These are phyloP conservation scores for Parachaetomium inaequale DNA, from an alignment of 495 filamentous ascomycete genomes.

Conservation along the genomic window DNA sequence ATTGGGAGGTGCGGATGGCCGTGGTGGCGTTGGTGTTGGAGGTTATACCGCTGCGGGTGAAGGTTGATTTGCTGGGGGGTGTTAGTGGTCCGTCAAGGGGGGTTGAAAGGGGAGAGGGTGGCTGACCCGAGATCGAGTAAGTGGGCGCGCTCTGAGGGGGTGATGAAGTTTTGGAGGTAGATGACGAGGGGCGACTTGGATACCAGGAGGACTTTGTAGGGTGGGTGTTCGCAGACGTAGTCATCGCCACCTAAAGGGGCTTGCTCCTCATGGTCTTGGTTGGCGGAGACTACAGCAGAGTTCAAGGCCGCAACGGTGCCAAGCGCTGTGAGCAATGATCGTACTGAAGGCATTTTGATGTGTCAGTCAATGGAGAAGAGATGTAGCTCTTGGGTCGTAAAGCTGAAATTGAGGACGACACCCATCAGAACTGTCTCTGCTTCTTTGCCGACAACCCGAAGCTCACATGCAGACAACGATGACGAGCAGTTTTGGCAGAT, in stretches of 20 bases:
- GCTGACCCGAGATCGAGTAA: constrained; percentile 42
- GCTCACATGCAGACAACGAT: neutral
- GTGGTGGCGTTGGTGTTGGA: constrained; percentile 27
- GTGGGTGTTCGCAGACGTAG: constrained; percentile 39
- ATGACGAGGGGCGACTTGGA: constrained; percentile 54
- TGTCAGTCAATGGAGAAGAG: neutral
- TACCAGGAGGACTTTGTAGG: constrained; percentile 50
- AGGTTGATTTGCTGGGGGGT: constrained; percentile 33
- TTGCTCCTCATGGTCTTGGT: neutral
- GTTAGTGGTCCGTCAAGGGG: constrained; percentile 1
- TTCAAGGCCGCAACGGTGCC: neutral
- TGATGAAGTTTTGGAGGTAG: constrained; percentile 51
- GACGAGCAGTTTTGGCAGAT: neutral
- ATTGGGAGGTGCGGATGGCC: constrained; percentile 43
- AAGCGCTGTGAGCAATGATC: constrained; percentile 17
- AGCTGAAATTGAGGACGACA: no score
- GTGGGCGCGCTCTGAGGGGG: constrained; percentile 39
- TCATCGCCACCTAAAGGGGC: constrained; percentile 4
- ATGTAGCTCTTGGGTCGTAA: neutral
- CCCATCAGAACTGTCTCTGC: neutral
- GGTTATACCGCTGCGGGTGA: constrained; percentile 41
- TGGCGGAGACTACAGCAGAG: no score
- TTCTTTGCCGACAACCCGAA: neutral
- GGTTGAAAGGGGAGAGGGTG: neutral
- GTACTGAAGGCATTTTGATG: neutral